Conservation (phyloP, 78 protist species). For the Guillardia theta region DNA sequence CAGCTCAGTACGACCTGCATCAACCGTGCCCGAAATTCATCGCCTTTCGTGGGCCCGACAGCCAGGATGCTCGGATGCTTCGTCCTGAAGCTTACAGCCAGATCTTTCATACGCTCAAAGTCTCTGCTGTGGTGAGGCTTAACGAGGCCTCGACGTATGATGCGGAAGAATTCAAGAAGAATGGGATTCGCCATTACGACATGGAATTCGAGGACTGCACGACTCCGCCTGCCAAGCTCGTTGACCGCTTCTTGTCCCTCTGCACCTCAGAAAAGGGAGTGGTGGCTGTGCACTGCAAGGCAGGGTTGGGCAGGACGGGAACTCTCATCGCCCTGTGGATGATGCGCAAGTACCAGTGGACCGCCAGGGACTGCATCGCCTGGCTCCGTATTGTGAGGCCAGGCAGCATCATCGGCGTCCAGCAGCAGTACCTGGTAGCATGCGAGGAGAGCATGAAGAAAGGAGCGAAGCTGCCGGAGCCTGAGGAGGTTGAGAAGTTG, state of each 20-base stretch:
- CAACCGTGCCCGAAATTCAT: not conserved
- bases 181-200: not conserved
- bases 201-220: not conserved
- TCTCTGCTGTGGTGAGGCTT: not conserved
- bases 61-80: not conserved
- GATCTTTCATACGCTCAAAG: not conserved
- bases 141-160: not conserved
- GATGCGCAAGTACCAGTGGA: not conserved
- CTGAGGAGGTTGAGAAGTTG: no score
- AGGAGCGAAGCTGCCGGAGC: no score
- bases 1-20: not conserved
- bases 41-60: not conserved
- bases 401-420: not conserved
- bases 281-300: slow-evolving; percentile 11
- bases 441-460: not conserved
- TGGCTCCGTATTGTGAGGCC: not conserved
- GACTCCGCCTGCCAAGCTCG: not conserved
- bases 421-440: not conserved
- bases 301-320: not conserved
- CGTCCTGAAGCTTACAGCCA: not conserved
- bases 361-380: not conserved
- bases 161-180: not conserved
- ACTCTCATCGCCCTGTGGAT: not conserved
- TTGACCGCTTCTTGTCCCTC: not conserved
- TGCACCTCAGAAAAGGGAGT: not conserved